Conservation (phyloP, 257 asterid genomes). For the Solanum raphanifolium region DNA sequence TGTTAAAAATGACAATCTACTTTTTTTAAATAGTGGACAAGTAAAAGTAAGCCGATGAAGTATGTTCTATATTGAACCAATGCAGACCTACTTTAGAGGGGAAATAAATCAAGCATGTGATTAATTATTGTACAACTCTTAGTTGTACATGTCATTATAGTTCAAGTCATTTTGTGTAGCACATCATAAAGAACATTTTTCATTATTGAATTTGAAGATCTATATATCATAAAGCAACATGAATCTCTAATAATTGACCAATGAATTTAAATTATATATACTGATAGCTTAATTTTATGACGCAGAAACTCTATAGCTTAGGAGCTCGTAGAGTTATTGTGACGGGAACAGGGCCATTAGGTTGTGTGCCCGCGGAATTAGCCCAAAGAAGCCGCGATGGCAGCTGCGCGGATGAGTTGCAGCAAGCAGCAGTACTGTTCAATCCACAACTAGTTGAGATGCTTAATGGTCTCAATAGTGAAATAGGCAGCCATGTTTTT, state of each 20-base stretch:
- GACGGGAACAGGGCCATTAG: constrained; percentile 85
- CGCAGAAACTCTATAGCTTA: constrained; percentile 37
- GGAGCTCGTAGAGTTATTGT: constrained; percentile 72
- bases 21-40: too few species aligned
- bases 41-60: too few species aligned
- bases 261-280: neutral
- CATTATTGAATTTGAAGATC: neutral
- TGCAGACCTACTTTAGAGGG: neutral
- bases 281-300: neutral
- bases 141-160: neutral
- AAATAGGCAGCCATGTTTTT: constrained; percentile 38
- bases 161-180: neutral
- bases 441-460: constrained; percentile 51
- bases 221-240: neutral
- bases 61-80: neutral
- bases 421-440: constrained; percentile 47
- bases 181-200: neutral
- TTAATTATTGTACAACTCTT: neutral
- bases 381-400: constrained; percentile 51
- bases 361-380: constrained; percentile 80
- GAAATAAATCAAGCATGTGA: neutral
- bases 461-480: constrained; percentile 39
- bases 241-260: neutral
- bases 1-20: too few species aligned
- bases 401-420: constrained; percentile 48